Conservation (phyloP, 2,329 filamentous ascomycete species). For the Fusarium sp. region DNA sequence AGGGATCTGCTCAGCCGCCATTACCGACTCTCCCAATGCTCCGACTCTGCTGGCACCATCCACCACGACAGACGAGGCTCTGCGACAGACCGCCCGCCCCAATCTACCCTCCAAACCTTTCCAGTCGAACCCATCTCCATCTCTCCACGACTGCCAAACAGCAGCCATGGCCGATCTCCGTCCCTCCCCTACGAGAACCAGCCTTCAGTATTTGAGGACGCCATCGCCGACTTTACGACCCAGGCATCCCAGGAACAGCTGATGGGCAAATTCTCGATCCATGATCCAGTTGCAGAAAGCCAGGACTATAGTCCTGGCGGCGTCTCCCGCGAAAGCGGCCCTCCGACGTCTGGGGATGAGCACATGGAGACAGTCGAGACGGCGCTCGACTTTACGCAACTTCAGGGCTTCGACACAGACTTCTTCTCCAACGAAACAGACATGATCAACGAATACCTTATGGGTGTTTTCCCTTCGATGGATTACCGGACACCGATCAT, state of each 20-base stretch:
- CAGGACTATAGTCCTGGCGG: background rate
- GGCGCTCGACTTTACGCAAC: background rate
- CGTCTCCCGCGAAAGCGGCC: background rate
- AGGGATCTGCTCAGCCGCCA: background rate
- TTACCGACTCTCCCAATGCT: conserved; percentile 3
- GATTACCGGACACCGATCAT: conserved; percentile 1
- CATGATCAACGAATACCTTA: conserved; percentile 3
- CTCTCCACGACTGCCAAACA: background rate
- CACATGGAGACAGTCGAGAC: background rate
- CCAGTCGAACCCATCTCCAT: background rate
- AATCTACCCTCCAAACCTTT: background rate
- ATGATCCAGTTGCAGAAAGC: background rate
- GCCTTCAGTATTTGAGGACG: background rate
- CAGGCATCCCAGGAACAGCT: background rate
- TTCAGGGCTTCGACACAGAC: background rate
- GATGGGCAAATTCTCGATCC: background rate
- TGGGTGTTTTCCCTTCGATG: background rate
- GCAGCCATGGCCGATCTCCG: background rate
- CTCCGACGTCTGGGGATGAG: background rate
- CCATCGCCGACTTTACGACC: background rate
- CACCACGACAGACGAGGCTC: background rate
- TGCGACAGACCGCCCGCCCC: background rate
- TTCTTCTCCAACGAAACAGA: conserved; percentile 9
- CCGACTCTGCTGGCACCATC: background rate
- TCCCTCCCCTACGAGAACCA: background rate